Evolutionary conservation across 2,329 filamentous ascomycete genomes (phyloP).

Genomic region (Rutstroemia sp.): DNA sequence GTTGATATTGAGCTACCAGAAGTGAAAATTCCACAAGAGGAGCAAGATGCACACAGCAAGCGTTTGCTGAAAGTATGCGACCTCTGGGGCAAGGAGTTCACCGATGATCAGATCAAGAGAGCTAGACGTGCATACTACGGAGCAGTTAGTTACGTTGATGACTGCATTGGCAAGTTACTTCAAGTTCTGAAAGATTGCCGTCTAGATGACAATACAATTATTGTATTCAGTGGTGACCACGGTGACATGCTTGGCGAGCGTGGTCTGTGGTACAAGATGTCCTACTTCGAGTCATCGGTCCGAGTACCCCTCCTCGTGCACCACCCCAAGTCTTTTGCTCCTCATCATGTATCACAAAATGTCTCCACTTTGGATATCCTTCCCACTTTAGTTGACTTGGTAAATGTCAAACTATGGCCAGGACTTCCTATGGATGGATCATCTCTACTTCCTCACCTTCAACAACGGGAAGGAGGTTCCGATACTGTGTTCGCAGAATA

Average conservation of each 20-base stretch:
- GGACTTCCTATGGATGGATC: slow-evolving; percentile 79
- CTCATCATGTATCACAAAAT: slow-evolving; percentile 71
- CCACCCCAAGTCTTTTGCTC: slow-evolving; percentile 66
- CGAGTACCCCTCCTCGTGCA: slow-evolving; percentile 83
- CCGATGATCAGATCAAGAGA: slow-evolving; percentile 76
- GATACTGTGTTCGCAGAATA: slow-evolving; percentile 95
- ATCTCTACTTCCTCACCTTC: slow-evolving; percentile 72
- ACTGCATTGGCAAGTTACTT: slow-evolving; percentile 80
- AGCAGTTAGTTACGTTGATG: slow-evolving; percentile 88
- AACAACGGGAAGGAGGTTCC: slow-evolving; percentile 53
- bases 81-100: slow-evolving; percentile 75
- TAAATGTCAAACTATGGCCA: slow-evolving; percentile 60
- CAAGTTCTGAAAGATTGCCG: slow-evolving; percentile 70
- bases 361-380: slow-evolving; percentile 89
- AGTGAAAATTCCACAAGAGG: slow-evolving; percentile 68
- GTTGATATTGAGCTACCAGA: slow-evolving; percentile 82
- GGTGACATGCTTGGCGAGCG: slow-evolving; percentile 95
- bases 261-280: slow-evolving; percentile 96
- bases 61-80: slow-evolving; percentile 82
- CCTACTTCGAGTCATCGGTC: slow-evolving; percentile 86
- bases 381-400: slow-evolving; percentile 79
- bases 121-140: slow-evolving; percentile 88
- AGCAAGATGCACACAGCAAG: slow-evolving; percentile 82
- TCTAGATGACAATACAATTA: slow-evolving; percentile 76
- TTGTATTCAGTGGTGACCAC: slow-evolving; percentile 90